phyloP scores from a whole-genome alignment of 305 asterid genomes.

The Stenogyne calaminthoides region DNA sequence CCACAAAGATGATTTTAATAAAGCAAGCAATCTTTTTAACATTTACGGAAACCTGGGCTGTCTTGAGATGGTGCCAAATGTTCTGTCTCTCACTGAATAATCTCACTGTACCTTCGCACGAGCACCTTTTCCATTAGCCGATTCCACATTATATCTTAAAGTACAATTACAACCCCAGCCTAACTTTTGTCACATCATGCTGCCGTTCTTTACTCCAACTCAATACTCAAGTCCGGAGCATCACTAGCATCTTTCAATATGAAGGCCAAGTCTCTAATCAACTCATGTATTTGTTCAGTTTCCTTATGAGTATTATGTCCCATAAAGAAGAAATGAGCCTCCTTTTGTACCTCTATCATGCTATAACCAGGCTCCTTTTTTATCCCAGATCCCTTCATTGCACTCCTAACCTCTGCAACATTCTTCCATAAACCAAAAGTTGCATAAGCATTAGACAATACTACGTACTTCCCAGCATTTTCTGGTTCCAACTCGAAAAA shows the following conservation, averaged over 20 bases:
- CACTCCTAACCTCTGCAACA: slow-evolving; percentile 74
- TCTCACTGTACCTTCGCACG: slow-evolving; percentile 1
- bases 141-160: background rate
- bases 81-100: background rate
- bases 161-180: background rate
- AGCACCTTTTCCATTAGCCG: background rate
- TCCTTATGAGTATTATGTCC: slow-evolving; percentile 74
- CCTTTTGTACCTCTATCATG: slow-evolving; percentile 85
- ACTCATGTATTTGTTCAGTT: slow-evolving; percentile 50
- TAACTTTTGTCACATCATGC: background rate
- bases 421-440: slow-evolving; percentile 83
- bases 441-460: slow-evolving; percentile 84
- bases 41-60: background rate
- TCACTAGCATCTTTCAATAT: slow-evolving; percentile 55
- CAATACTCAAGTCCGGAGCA: slow-evolving; percentile 44
- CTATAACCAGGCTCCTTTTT: slow-evolving; percentile 88
- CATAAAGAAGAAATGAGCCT: slow-evolving; percentile 76
- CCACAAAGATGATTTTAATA: background rate
- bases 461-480: slow-evolving; percentile 86
- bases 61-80: background rate
- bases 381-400: slow-evolving; percentile 80
- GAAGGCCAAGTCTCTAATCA: slow-evolving; percentile 52
- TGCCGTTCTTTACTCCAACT: slow-evolving; percentile 26
- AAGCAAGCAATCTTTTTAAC: slow-evolving; percentile 20
- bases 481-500: slow-evolving; percentile 79